Evolutionary conservation across 371 early-diverging fungal species (phyloP), one percentile per base, ranked within the genome.

Genomic region (Apophysomyces variabilis): DNA sequence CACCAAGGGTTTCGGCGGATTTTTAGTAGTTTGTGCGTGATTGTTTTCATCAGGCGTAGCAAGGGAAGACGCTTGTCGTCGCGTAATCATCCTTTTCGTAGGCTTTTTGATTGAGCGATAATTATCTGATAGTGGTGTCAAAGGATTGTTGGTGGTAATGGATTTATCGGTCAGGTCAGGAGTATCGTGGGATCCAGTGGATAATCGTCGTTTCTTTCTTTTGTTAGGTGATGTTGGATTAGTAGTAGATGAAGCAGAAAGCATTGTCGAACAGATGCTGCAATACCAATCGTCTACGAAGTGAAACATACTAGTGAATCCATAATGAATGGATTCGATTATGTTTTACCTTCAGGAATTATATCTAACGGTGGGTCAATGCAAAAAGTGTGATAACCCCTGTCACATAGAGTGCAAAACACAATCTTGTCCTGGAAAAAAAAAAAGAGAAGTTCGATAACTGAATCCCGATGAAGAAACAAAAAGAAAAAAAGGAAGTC

Each of bases 231-330:
- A 72, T 18, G 71, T 58, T 58, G 66, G 65, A 18, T 73, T 69
- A 39, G 35, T 44, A 58, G 50, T 36, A 44, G 61, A 61, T 11
- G 71, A 64, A 12, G 76, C 71, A 37, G 75, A 76, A 47, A 72
- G 71, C 68, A 73, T 73, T 11, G 70, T 68, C 14, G 71, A 63
- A 59, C 79, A 76, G 26, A 65, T 65, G 14, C 66, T 68, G 64
- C 79, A 79, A 57, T 66, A 74, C 79, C 79, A 79, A 62, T 79
- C 72, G 64, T 76, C 79, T 76, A 69, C 21, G 50, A 57, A 38
- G 45, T 14, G 60, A 50, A 47, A 50, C 26, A 62, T 36, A 35
- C 9, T 38, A 26, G 35, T 57, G 36, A 38, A 60, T 61, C 18
- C 41, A 26, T 26, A 41, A 45, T 18, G 57, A 45, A 11, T 37